These are phyloP conservation scores for Ambrosia artemisiifolia DNA, from an alignment of 129 eudicot species.

Conservation along the genomic window DNA sequence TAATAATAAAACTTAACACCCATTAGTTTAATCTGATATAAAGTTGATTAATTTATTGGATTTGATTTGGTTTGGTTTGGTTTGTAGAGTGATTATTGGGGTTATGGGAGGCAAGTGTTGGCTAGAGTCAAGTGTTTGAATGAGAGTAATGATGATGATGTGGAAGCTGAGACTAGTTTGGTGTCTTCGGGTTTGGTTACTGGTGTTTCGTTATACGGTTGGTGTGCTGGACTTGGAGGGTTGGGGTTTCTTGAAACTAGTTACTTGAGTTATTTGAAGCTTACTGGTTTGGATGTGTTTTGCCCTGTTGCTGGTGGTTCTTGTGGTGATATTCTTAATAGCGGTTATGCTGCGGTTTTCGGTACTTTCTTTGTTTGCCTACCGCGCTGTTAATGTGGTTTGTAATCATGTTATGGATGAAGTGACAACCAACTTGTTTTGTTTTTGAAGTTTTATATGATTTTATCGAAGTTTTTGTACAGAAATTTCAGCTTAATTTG, in stretches of 20 bases:
- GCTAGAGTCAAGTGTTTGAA: constrained; percentile 51
- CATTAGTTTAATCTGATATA: constrained; percentile 9
- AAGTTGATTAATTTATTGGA: not conserved
- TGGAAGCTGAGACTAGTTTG: constrained; percentile 30
- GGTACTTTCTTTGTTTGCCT: constrained; percentile 40
- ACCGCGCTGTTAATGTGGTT: not conserved
- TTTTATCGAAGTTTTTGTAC: not conserved
- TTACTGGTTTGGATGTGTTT: constrained; percentile 71
- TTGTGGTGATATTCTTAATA: constrained; percentile 70
- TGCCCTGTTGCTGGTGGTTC: constrained; percentile 80
- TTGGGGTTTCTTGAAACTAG: constrained; percentile 80
- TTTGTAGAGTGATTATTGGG: constrained; percentile 29
- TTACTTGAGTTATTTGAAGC: constrained; percentile 68
- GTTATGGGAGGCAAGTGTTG: constrained; percentile 26
- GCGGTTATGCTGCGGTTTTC: constrained; percentile 65
- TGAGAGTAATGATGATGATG: constrained; percentile 30
- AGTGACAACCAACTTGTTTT: not conserved
- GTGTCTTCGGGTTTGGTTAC: constrained; percentile 14
- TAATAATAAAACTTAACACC: not conserved
- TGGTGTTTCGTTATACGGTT: constrained; percentile 61
- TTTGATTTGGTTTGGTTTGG: not conserved
- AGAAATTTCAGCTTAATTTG: too few species aligned
- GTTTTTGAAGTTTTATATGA: not conserved
- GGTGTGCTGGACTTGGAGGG: constrained; percentile 83
- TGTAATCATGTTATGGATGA: not conserved